Conservation (phyloP, 2,329 filamentous ascomycete genomes). For the Aureobasidium namibiae region DNA sequence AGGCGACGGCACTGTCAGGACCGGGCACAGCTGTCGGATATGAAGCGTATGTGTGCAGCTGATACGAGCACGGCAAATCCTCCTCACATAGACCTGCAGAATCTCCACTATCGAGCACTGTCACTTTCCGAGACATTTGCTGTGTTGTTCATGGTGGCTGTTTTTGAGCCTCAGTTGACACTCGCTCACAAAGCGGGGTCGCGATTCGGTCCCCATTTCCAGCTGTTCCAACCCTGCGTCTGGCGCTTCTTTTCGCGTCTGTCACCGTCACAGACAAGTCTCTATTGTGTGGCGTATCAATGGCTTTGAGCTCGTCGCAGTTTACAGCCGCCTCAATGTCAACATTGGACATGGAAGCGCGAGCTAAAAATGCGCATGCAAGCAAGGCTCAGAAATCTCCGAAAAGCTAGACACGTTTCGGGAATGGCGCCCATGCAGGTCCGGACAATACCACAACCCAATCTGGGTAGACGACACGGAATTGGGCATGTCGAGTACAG, state of each 20-base stretch:
- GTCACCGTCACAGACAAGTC: neutral
- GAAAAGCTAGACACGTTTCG: neutral
- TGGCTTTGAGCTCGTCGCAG: neutral
- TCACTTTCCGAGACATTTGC: neutral
- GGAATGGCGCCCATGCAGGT: conserved; percentile 6
- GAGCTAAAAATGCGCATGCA: neutral
- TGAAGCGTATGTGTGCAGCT: neutral
- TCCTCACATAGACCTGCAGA: neutral
- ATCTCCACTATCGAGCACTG: conserved; percentile 5
- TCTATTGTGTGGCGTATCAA: neutral
- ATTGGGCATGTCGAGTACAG: neutral
- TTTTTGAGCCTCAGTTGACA: neutral
- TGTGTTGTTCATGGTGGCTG: neutral
- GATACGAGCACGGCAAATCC: neutral
- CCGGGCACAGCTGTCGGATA: neutral
- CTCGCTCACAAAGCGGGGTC: neutral
- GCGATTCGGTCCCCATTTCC: neutral
- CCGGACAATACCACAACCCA: conserved; percentile 8
- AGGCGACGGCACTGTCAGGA: neutral
- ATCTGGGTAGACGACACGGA: neutral
- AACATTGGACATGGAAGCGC: neutral
- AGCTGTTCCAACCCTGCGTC: neutral
- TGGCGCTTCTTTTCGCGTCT: no score
- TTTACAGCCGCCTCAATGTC: neutral
- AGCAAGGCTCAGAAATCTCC: neutral